Evolutionary conservation across 768 basidiomycete species (phyloP).

Genomic region (Leccinellum rugosiceps): DNA sequence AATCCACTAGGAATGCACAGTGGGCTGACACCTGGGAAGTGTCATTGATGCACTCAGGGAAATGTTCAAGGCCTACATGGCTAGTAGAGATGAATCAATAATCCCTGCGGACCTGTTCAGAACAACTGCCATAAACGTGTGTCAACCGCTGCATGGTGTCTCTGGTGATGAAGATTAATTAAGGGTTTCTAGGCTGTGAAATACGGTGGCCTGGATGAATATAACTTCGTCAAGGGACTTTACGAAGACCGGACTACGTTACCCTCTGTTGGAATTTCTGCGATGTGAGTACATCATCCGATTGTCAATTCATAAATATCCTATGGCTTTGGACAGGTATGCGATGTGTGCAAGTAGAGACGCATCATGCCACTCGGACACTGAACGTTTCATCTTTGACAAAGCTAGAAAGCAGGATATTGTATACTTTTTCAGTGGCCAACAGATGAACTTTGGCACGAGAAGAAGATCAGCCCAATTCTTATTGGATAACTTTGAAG

Average conservation of each 20-base stretch:
- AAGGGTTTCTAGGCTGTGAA: slow-evolving; percentile 53
- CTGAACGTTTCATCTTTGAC: slow-evolving; percentile 55
- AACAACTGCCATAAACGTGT: slow-evolving; percentile 42
- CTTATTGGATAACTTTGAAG: slow-evolving; percentile 68
- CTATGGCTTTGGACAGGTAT: slow-evolving; percentile 36
- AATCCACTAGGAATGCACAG: neutral
- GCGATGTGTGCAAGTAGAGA: slow-evolving; percentile 66
- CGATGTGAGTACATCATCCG: slow-evolving; percentile 48
- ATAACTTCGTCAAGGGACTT: slow-evolving; percentile 64
- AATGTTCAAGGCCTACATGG: slow-evolving; percentile 69
- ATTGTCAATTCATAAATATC: neutral
- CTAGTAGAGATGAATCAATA: slow-evolving; percentile 67
- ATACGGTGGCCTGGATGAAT: slow-evolving; percentile 73
- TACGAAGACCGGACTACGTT: slow-evolving; percentile 75
- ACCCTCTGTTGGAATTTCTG: slow-evolving; percentile 57
- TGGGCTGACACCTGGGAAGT: slow-evolving; percentile 35
- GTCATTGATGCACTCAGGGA: slow-evolving; percentile 68
- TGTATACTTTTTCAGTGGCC: slow-evolving; percentile 57
- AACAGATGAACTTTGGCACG: slow-evolving; percentile 53
- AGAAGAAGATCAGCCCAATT: slow-evolving; percentile 54
- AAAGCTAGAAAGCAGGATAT: slow-evolving; percentile 61
- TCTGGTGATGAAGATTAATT: neutral
- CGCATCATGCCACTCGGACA: slow-evolving; percentile 53
- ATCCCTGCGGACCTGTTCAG: slow-evolving; percentile 80
- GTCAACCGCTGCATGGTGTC: neutral